phyloP scores from a whole-genome alignment of 305 asterid genomes.

The Fraxinus dipetala region DNA sequence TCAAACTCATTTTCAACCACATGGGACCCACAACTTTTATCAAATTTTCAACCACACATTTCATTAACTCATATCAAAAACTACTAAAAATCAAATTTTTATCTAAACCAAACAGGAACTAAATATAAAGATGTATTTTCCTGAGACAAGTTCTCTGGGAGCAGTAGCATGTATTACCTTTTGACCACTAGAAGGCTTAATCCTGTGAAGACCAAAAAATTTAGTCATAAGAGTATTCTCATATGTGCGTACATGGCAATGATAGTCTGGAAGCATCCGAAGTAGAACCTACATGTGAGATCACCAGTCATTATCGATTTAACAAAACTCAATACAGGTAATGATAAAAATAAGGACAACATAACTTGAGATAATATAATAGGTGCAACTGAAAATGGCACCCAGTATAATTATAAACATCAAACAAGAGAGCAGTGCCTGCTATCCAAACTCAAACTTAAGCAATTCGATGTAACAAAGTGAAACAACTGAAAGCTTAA shows the following conservation, averaged over 20 bases:
- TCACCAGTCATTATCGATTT: slow-evolving; percentile 20
- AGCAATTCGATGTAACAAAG: not conserved
- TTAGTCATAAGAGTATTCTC: slow-evolving; percentile 94
- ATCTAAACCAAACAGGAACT: not conserved
- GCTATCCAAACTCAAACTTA: not conserved
- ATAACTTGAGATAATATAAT: not conserved
- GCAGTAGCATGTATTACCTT: slow-evolving; percentile 52
- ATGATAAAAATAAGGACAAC: not conserved
- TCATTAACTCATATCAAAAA: not conserved
- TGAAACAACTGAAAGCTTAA: not conserved
- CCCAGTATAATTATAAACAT: not conserved
- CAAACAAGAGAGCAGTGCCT: not conserved
- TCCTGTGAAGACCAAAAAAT: slow-evolving; percentile 98
- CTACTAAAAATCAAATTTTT: not conserved
- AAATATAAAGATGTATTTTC: not conserved
- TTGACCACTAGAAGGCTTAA: slow-evolving; percentile 90
- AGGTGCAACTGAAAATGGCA: slow-evolving; percentile 7
- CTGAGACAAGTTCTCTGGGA: slow-evolving; percentile 1
- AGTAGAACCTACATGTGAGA: slow-evolving; percentile 68
- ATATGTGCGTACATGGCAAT: slow-evolving; percentile 63
- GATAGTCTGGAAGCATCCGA: slow-evolving; percentile 95
- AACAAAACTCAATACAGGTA: not conserved
- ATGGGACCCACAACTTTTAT: not conserved
- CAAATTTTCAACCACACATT: not conserved
- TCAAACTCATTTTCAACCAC: not conserved